These are phyloP conservation scores for Aspergillus fumigatiaffinis DNA, from an alignment of 2,329 filamentous ascomycete species.

Conservation along the genomic window DNA sequence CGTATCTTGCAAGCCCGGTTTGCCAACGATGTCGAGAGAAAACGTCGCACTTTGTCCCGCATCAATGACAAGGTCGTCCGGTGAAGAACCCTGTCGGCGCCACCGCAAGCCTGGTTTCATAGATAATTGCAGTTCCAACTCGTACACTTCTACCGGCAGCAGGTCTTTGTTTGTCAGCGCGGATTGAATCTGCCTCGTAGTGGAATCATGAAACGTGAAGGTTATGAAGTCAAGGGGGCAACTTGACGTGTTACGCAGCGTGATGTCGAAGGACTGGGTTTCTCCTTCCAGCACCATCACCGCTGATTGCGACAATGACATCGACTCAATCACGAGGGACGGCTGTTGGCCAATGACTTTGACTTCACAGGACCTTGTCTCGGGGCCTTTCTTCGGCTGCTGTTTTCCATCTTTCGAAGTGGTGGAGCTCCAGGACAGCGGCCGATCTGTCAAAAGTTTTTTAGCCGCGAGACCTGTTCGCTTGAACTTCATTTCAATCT, in stretches of 20 bases:
- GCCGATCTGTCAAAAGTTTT: conserved; percentile 46
- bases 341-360: conserved; percentile 80
- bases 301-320: conserved; percentile 75
- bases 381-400: conserved; percentile 30
- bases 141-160: conserved; percentile 74
- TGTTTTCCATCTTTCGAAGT: conserved; percentile 34
- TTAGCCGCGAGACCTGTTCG: conserved; percentile 63
- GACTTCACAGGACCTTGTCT: conserved; percentile 47
- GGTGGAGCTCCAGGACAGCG: conserved; percentile 42
- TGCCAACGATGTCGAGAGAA: conserved; percentile 79
- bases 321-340: conserved; percentile 68
- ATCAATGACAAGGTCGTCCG: conserved; percentile 58
- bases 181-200: conserved; percentile 69
- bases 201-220: conserved; percentile 87
- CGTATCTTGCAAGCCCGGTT: conserved; percentile 75
- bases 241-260: conserved; percentile 71
- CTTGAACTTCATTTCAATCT: conserved; percentile 70
- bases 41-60: conserved; percentile 68
- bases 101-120: conserved; percentile 63
- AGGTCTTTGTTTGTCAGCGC: conserved; percentile 74
- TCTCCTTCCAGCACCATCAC: conserved; percentile 94
- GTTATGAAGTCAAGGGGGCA: conserved; percentile 79
- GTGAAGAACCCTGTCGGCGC: conserved; percentile 47
- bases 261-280: conserved; percentile 69
- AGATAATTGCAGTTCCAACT: conserved; percentile 75